Percentiles rank a stretch among this genome's conserved stretches.
These are phyloP conservation scores for Albifimbria verrucaria DNA, from an alignment of 2,329 filamentous ascomycete species.

Conservation along the genomic window DNA sequence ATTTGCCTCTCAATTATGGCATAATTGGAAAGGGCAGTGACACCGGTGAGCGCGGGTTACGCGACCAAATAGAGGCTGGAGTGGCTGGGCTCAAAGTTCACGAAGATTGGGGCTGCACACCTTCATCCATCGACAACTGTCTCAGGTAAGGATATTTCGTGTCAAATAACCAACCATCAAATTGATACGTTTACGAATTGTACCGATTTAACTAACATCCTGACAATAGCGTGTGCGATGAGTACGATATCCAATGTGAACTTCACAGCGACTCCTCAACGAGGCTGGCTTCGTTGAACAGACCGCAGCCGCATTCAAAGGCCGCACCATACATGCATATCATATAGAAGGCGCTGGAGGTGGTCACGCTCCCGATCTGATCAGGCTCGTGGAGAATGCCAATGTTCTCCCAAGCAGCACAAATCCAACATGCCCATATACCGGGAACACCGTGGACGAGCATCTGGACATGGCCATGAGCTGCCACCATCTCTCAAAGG, in stretches of 20 bases:
- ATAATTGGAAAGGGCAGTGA: slow-evolving; percentile 96
- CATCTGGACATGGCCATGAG: slow-evolving; percentile 99
- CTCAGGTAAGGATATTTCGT: too few relatives aligned
- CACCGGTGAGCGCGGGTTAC: slow-evolving; percentile 63
- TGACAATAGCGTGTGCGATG: slow-evolving; percentile 83
- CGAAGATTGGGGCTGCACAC: slow-evolving; percentile 96
- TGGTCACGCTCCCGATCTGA: slow-evolving; percentile 87
- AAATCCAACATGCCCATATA: slow-evolving; percentile 89
- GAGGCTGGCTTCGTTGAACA: slow-evolving; percentile 96
- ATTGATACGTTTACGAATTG: too few relatives aligned
- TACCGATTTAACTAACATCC: too few relatives aligned
- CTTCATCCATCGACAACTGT: slow-evolving; percentile 86
- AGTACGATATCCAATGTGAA: slow-evolving; percentile 86
- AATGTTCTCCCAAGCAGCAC: slow-evolving; percentile 90
- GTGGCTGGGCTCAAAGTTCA: slow-evolving; percentile 91
- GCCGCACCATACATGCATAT: slow-evolving; percentile 86
- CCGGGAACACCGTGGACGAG: slow-evolving; percentile 88
- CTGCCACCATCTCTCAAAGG: slow-evolving; percentile 87
- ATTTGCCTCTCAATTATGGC: slow-evolving; percentile 79
- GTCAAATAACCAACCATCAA: too few relatives aligned
- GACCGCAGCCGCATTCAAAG: slow-evolving; percentile 80
- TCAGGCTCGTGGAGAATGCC: slow-evolving; percentile 72
- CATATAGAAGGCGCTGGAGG: slow-evolving; percentile 95
- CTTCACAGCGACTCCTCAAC: slow-evolving; percentile 97
- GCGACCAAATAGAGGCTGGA: slow-evolving; percentile 78